Evolutionary conservation across 2,329 filamentous ascomycete genomes (phyloP).

Genomic region (Diaporthe vaccinii): DNA sequence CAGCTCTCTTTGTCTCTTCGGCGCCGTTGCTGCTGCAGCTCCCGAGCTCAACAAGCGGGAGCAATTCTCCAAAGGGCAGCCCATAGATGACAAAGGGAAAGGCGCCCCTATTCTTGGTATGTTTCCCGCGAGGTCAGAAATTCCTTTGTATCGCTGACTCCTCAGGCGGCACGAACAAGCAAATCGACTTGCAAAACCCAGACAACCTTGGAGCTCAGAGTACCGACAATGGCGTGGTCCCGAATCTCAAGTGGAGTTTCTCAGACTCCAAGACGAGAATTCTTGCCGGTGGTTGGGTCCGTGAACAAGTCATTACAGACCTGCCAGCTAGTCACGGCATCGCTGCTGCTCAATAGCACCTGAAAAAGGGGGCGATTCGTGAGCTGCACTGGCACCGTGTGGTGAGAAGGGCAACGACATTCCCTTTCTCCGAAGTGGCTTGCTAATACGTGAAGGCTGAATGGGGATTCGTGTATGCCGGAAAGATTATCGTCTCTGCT

Average conservation of each 20-base stretch:
- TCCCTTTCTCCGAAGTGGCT: too few relatives aligned
- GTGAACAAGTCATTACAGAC: conserved; percentile 77
- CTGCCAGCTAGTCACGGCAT: conserved; percentile 76
- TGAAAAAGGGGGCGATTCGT: conserved; percentile 74
- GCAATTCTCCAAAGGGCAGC: conserved; percentile 6
- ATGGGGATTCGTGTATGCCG: conserved; percentile 74
- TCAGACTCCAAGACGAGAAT: conserved; percentile 75
- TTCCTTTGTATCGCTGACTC: not conserved
- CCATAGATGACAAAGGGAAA: conserved; percentile 24
- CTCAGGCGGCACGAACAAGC: conserved; percentile 69
- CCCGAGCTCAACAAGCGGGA: conserved; percentile 14
- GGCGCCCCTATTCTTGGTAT: conserved; percentile 20
- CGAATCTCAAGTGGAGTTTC: conserved; percentile 79
- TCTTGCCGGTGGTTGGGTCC: conserved; percentile 74
- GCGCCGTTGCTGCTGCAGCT: conserved; percentile 1
- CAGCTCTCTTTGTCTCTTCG: not conserved
- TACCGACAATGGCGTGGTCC: conserved; percentile 74
- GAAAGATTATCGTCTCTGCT: conserved; percentile 69
- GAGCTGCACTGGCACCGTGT: conserved; percentile 76
- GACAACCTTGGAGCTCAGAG: conserved; percentile 72
- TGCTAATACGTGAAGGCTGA: conserved; percentile 64
- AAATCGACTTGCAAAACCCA: conserved; percentile 73
- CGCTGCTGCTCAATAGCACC: conserved; percentile 76
- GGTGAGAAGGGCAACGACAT: not conserved
- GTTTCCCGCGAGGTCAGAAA: not conserved